Conservation (phyloP, 176 grass and related monocot species). For the Musa troglodytarum region DNA sequence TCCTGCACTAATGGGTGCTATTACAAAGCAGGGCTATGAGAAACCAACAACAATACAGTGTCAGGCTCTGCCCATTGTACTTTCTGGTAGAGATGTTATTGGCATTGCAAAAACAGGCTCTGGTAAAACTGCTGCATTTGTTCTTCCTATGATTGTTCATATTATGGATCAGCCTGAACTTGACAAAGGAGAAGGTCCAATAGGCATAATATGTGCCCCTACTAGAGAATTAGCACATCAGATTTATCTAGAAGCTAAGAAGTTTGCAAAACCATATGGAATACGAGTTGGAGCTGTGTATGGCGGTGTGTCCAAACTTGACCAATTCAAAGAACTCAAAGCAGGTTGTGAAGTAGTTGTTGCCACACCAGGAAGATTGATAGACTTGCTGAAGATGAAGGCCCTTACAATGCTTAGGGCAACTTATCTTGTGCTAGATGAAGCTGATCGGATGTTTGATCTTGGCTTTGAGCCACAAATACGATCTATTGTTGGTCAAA, state of each 20-base stretch:
- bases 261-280: slow-evolving; percentile 94
- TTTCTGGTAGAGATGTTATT: slow-evolving; percentile 96
- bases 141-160: slow-evolving; percentile 97
- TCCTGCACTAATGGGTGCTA: slow-evolving; percentile 70
- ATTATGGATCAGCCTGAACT: slow-evolving; percentile 99
- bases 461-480: slow-evolving; percentile 96
- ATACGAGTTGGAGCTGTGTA: slow-evolving; percentile 91
- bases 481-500: slow-evolving; percentile 91
- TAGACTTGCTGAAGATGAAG: slow-evolving; percentile 98
- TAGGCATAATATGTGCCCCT: slow-evolving; percentile 92
- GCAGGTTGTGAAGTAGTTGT: slow-evolving; percentile 87
- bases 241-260: slow-evolving; percentile 94
- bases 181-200: slow-evolving; percentile 91
- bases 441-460: slow-evolving; percentile 99
- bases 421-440: slow-evolving; percentile 92
- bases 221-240: slow-evolving; percentile 98
- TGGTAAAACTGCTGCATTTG: slow-evolving; percentile 95
- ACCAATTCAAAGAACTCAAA: slow-evolving; percentile 97
- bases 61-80: slow-evolving; percentile 79
- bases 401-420: slow-evolving; percentile 82
- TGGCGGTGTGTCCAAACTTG: slow-evolving; percentile 90
- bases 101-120: slow-evolving; percentile 99
- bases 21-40: slow-evolving; percentile 87
- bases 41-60: slow-evolving; percentile 96
- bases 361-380: slow-evolving; percentile 91